Percentiles rank a stretch among this genome's conserved stretches.
phyloP scores from a whole-genome alignment of 1,284 basidiomycete species.

The Ustilago tritici region DNA sequence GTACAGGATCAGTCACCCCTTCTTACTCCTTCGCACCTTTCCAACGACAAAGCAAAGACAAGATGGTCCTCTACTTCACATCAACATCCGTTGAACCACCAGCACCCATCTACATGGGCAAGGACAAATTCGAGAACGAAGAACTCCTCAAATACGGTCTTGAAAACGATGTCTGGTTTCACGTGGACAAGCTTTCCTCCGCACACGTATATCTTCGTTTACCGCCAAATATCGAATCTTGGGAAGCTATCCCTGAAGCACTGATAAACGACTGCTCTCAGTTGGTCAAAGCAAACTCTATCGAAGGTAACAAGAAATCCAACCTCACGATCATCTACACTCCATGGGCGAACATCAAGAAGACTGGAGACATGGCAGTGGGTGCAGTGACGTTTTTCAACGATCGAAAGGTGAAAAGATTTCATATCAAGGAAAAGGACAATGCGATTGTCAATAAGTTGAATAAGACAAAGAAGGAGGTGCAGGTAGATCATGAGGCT shows the following conservation, averaged over 20 bases:
- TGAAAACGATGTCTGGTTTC: conserved; percentile 74
- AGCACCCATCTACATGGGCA: conserved; percentile 89
- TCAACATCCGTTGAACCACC: conserved; percentile 76
- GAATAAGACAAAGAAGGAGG: conserved; percentile 86
- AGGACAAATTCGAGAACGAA: conserved; percentile 84
- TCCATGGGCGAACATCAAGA: conserved; percentile 72
- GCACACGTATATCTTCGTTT: conserved; percentile 81
- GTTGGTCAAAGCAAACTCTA: conserved; percentile 96
- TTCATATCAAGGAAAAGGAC: conserved; percentile 83
- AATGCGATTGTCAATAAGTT: conserved; percentile 92
- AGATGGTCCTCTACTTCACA: conserved; percentile 75
- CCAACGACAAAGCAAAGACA: conserved; percentile 61
- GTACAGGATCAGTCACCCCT: not conserved
- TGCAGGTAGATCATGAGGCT: conserved; percentile 85
- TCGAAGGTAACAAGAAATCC: conserved; percentile 96
- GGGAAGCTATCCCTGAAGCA: conserved; percentile 86
- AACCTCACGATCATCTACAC: conserved; percentile 94
- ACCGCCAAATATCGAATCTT: conserved; percentile 77
- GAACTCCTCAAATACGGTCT: conserved; percentile 86
- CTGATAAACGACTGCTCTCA: conserved; percentile 89
- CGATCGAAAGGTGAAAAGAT: conserved; percentile 78
- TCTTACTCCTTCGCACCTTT: no score
- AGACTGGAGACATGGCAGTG: conserved; percentile 74
- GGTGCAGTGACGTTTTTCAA: conserved; percentile 94
- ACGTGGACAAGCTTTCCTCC: conserved; percentile 73